Conservation (phyloP, 441 rosid species). For the Rhodomyrtus psidioides region DNA sequence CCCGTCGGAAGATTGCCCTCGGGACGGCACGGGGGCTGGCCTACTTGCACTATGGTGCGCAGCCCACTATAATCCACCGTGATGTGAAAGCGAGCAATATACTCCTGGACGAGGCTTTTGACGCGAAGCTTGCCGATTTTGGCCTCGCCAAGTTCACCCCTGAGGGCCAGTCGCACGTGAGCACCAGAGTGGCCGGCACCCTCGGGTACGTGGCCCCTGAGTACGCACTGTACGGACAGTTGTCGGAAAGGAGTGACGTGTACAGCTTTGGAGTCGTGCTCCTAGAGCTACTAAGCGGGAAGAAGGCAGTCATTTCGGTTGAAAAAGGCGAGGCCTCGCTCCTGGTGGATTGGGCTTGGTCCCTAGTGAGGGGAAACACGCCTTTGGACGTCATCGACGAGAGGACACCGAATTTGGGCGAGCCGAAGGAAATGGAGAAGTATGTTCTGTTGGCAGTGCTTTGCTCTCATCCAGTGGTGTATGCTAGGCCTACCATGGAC, state of each 20-base stretch:
- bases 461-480: neutral
- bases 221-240: neutral
- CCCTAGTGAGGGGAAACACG: neutral
- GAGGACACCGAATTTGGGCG: neutral
- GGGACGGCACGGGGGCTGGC: slow-evolving; percentile 94
- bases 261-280: slow-evolving; percentile 5
- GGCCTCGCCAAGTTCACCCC: slow-evolving; percentile 8
- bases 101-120: slow-evolving; percentile 1
- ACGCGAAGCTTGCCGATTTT: slow-evolving; percentile 1
- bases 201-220: slow-evolving; percentile 6
- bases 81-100: slow-evolving; percentile 9
- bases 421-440: neutral
- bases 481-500: neutral
- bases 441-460: neutral
- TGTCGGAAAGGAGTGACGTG: neutral
- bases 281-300: slow-evolving; percentile 5
- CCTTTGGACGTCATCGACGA: neutral
- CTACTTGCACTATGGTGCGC: slow-evolving; percentile 46
- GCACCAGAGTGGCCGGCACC: slow-evolving; percentile 4
- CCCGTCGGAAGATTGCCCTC: slow-evolving; percentile 70
- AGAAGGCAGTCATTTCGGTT: neutral
- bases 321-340: neutral
- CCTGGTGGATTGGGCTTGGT: slow-evolving; percentile 7
- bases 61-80: neutral
- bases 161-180: neutral